Conservation (phyloP, 139 green algal genomes). For the Coccomyxa sp. region DNA sequence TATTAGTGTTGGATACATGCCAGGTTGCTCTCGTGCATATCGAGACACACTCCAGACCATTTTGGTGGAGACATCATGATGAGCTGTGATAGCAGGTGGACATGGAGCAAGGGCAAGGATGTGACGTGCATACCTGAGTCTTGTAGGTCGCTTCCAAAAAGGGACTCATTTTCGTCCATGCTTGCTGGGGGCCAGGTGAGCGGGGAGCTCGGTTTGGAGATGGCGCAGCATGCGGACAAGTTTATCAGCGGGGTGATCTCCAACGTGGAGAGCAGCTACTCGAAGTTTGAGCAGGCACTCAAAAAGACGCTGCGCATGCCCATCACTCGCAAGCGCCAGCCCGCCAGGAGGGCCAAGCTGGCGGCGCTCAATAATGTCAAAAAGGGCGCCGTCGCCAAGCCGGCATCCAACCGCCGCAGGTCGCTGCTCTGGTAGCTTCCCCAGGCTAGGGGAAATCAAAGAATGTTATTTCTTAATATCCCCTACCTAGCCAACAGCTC, state of each 20-base stretch:
- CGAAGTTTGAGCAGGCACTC: slow-evolving; percentile 18
- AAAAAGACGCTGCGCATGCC: neutral
- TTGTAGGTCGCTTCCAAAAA: too few species aligned
- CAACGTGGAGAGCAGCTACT: slow-evolving; percentile 47
- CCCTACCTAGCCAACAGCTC: too few species aligned
- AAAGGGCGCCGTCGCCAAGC: neutral
- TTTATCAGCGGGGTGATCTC: slow-evolving; percentile 46
- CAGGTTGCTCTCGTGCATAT: too few species aligned
- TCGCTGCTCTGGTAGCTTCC: neutral
- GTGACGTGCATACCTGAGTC: too few species aligned
- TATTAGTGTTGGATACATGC: too few species aligned
- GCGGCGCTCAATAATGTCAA: neutral
- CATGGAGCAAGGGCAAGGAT: too few species aligned
- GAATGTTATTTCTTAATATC: too few species aligned
- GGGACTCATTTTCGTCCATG: too few species aligned
- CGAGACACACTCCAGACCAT: too few species aligned
- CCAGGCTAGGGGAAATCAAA: neutral
- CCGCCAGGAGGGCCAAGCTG: neutral
- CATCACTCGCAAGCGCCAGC: slow-evolving; percentile 1
- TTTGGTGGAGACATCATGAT: too few species aligned
- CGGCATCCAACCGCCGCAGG: neutral
- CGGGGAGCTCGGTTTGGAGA: slow-evolving; percentile 19
- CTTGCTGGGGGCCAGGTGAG: slow-evolving; percentile 6
- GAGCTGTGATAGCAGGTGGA: too few species aligned
- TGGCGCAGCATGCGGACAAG: slow-evolving; percentile 39